A percentile compares a stretch with the other conserved stretches of the same genome.
Conservation (phyloP, 306 rosid genomes). For the Castanopsis chinensis region DNA sequence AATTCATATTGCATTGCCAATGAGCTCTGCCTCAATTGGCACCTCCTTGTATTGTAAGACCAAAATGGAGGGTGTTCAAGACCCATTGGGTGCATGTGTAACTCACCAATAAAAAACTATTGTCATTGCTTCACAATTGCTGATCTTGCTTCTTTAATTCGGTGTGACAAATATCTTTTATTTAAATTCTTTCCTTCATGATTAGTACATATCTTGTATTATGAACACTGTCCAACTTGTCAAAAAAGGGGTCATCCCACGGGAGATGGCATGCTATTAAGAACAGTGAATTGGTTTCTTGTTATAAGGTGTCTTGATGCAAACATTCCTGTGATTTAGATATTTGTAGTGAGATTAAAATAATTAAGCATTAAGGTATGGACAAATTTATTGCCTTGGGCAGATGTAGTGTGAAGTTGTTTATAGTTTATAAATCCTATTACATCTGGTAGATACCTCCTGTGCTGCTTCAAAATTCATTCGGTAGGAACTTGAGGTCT, state of each 20-base stretch:
- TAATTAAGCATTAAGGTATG: neutral
- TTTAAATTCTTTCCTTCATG: too few relatives aligned
- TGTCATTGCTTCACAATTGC: neutral
- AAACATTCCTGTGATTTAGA: neutral
- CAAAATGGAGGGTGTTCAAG: too few relatives aligned
- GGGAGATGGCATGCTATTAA: neutral
- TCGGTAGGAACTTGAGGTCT: neutral
- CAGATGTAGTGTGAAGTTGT: neutral
- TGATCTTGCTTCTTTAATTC: neutral
- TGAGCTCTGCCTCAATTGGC: too few relatives aligned
- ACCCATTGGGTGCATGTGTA: too few relatives aligned
- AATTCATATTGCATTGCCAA: neutral
- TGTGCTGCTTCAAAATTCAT: neutral
- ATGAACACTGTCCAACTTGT: too few relatives aligned
- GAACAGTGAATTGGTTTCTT: neutral
- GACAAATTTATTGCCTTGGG: neutral
- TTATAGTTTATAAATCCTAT: neutral
- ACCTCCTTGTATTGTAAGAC: too few relatives aligned
- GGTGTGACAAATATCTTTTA: neutral
- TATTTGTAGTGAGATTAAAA: neutral
- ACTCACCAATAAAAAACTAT: too few relatives aligned
- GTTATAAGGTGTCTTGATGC: neutral
- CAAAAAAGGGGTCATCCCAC: neutral
- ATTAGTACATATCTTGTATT: neutral
- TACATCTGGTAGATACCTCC: neutral